phyloP scores from a whole-genome alignment of 73 alveolate genomes.

The Urostyla sp. region DNA sequence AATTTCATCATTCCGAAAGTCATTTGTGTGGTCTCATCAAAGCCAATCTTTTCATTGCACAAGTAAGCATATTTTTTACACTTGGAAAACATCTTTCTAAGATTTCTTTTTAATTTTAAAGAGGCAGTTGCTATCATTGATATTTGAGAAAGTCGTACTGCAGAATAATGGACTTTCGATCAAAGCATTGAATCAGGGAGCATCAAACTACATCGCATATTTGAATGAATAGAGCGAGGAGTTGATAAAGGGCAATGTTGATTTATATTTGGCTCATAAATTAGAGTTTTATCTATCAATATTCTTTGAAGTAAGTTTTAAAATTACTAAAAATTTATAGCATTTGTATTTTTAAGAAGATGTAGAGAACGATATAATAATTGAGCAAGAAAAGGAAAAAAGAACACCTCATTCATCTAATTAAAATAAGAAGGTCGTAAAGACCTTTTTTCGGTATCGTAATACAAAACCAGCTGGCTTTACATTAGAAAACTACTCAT shows the following conservation, averaged over 20 bases:
- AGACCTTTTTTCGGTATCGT: constrained; percentile 29
- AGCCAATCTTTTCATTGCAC: constrained; percentile 19
- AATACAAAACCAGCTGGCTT: constrained; percentile 55
- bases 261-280: background rate
- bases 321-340: too few species aligned
- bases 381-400: constrained; percentile 29
- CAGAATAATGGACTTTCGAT: constrained; percentile 3
- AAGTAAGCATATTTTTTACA: constrained; percentile 18
- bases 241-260: background rate
- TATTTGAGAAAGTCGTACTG: constrained; percentile 47
- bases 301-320: too few species aligned
- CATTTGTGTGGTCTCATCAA: constrained; percentile 31
- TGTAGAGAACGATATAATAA: constrained; percentile 39
- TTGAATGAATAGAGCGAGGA: background rate
- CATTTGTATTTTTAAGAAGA: constrained; percentile 41
- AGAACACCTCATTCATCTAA: background rate
- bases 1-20: constrained; percentile 42
- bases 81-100: too few species aligned
- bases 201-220: background rate
- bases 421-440: constrained; percentile 7
- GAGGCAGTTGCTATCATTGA: constrained; percentile 52
- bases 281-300: constrained; percentile 45
- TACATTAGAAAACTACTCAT: constrained; percentile 47
- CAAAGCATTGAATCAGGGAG: constrained; percentile 9
- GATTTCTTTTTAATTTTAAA: background rate